A percentile compares a stretch with the other conserved stretches of the same genome.
Evolutionary conservation across 192 early-diverging fungal genomes (phyloP).

Genomic region (Coemansia sp.): DNA sequence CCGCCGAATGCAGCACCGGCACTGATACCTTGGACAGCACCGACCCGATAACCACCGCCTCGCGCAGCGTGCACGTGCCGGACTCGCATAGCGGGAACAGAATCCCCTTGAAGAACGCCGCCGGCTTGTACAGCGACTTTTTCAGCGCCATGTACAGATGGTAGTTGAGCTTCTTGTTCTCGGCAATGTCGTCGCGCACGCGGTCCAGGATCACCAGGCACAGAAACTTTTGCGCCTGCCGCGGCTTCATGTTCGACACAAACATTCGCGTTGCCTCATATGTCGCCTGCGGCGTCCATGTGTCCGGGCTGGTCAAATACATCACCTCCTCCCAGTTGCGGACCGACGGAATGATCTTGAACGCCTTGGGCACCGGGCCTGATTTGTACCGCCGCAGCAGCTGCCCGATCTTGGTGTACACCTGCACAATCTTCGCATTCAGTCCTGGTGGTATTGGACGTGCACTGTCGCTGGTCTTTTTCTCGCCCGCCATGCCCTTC

Average conservation of each 20-base stretch:
- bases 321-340: conserved; percentile 97
- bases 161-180: conserved; percentile 96
- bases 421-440: conserved; percentile 88
- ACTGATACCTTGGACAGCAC: conserved; percentile 91
- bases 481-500: conserved; percentile 1
- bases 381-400: conserved; percentile 89
- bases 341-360: conserved; percentile 96
- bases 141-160: conserved; percentile 96
- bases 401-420: conserved; percentile 82
- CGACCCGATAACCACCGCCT: conserved; percentile 92
- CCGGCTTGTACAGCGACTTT: conserved; percentile 94
- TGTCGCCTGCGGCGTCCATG: conserved; percentile 95
- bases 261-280: conserved; percentile 96
- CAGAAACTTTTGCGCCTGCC: conserved; percentile 91
- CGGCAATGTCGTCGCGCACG: conserved; percentile 92
- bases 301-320: conserved; percentile 82
- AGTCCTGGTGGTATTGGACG: conserved; percentile 51
- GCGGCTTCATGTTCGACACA: conserved; percentile 93
- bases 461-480: not conserved
- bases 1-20: conserved; percentile 93
- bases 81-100: conserved; percentile 93
- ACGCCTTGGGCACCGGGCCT: conserved; percentile 93
- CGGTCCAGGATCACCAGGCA: conserved; percentile 82
- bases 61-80: conserved; percentile 86
- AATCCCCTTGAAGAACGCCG: conserved; percentile 97